Evolutionary conservation across 805 yeast species (phyloP), one percentile per base, ranked within the genome.

Genomic region (Schwanniomyces yamadae): DNA sequence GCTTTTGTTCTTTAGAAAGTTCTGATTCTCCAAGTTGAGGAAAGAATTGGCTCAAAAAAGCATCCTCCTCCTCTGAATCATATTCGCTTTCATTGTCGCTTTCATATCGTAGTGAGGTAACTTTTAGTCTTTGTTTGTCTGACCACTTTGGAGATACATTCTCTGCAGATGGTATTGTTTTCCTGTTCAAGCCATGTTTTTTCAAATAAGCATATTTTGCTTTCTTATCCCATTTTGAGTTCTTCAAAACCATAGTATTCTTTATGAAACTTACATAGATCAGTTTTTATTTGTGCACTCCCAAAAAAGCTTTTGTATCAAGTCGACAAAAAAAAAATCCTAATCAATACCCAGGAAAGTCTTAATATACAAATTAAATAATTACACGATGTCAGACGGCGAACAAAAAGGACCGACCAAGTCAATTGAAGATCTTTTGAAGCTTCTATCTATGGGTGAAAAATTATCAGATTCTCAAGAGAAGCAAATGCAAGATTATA

Each of bases 401-500:
- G 39, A 50, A 32, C 40, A 34, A 4, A 26, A 38, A 21, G 21
- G 37, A 8, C 40, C 42, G 7, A 37, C 47, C 23, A 70, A 72
- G 47, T 52, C 70, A 18, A 70, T 81, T 37, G 81, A 80, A 47
- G 86, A 84, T 40, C 69, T 85, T 34, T 60, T 85, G 44, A 67
- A 68, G 51, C 68, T 66, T 47, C 59, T 78, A 25, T 69, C 79
- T 2, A 58, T 72, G 67, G 79, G 78, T 23, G 75, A 74, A 42
- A 71, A 71, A 44, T 63, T 80, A 31, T 68, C 70, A n/a, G 79
- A 70, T 28, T 67, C 73, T 21, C 82, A 82, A 57, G 67, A 75
- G 49, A 82, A 81, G 44, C 76, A 80, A 15, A 88, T 89, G 85
- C 80, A 84, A 34, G 95, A 90, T 54, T 87, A 90, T 69, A 87